Percentiles rank a stretch among this genome's conserved stretches.
Evolutionary conservation across 2,329 filamentous ascomycete species (phyloP).

Genomic region (Lachnellula occidentalis): DNA sequence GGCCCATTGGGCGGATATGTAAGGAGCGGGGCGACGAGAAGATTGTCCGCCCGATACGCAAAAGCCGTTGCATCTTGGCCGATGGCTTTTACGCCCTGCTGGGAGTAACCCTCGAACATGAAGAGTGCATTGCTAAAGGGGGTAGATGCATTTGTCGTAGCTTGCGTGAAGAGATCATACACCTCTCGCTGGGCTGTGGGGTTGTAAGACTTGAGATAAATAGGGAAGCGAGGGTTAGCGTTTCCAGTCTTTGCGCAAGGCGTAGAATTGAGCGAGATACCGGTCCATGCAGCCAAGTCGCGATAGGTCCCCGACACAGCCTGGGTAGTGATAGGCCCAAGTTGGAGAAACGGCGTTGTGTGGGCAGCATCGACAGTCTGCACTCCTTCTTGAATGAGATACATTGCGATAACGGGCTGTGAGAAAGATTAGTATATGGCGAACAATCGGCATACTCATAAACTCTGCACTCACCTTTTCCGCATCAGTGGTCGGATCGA

Average conservation of each 20-base stretch:
- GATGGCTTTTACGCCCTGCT: constrained; percentile 38
- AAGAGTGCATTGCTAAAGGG: constrained; percentile 40
- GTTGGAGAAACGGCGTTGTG: constrained; percentile 38
- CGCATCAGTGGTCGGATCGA: constrained; percentile 37
- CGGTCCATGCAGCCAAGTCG: constrained; percentile 41
- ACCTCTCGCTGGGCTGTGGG: constrained; percentile 11
- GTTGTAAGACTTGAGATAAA: constrained; percentile 21
- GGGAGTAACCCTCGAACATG: constrained; percentile 52
- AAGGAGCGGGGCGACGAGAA: constrained; percentile 37
- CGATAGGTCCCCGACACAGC: constrained; percentile 37
- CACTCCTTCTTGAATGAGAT: constrained; percentile 40
- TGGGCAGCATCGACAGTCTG: constrained; percentile 36
- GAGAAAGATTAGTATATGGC: not conserved
- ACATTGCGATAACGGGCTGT: constrained; percentile 38
- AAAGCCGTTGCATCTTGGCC: constrained; percentile 35
- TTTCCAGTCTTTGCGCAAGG: constrained; percentile 14
- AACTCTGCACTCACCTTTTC: constrained; percentile 30
- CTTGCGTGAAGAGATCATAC: constrained; percentile 31
- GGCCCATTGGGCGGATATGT: constrained; percentile 32
- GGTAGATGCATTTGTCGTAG: constrained; percentile 22
- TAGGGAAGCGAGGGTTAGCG: constrained; percentile 20
- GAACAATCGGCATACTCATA: constrained; percentile 6
- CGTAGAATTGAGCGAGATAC: constrained; percentile 37
- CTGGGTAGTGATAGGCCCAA: constrained; percentile 34
- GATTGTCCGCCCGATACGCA: constrained; percentile 40